Base-by-base conservation (phyloP, 225 moss, liverwort and hornwort genomes). In the Marchantia paleacea region DNA sequence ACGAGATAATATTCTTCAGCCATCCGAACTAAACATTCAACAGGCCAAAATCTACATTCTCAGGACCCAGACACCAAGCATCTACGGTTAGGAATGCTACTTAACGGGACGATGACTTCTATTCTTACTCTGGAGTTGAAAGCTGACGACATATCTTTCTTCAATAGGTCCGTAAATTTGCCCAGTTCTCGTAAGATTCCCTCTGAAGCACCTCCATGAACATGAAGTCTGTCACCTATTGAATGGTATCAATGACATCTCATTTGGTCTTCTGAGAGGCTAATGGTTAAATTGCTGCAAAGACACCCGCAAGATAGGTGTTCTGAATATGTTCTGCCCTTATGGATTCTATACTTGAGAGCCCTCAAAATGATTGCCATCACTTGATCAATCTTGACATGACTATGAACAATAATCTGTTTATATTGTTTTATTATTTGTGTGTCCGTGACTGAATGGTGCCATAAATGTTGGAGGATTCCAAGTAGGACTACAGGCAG, bases 401-500 rank as follows among this genome's bases (percentile, higher is more conserved):
- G 39, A 39, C 39, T 39, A 39, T 2, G 39, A 39, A 39, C 2
- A 39, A 39, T 2, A 2, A 39, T 39, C 39, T 39, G 39, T 39
- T 2, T 39, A 5, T 2, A 5, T 58, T 58, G 57, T 58, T 58
- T 58, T 58, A 39, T 39, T 39, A 19, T 57, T 5, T 57, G 4
- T 57, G 7, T 30, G 68, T 22, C 16, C 20, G 8, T 71, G 71
- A 49, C 71, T 71, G 48, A 71, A 71, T 8, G 47, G 13, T 71
- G 39, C 64, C 39, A 12, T 50, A 39, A 48, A 0, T 71, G 22
- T 50, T 48, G 48, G 71, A 7, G 30, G 11, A 15, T 75, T 75
- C 57, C 57, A 57, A 76, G 49, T 80, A 85, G 85, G 80, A 77
- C 62, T 76, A 24, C 80, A 66, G 80, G 79, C 25, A 80, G 60